phyloP scores from a whole-genome alignment of 2,329 filamentous ascomycete genomes.

The Scedosporium dehoogii region DNA sequence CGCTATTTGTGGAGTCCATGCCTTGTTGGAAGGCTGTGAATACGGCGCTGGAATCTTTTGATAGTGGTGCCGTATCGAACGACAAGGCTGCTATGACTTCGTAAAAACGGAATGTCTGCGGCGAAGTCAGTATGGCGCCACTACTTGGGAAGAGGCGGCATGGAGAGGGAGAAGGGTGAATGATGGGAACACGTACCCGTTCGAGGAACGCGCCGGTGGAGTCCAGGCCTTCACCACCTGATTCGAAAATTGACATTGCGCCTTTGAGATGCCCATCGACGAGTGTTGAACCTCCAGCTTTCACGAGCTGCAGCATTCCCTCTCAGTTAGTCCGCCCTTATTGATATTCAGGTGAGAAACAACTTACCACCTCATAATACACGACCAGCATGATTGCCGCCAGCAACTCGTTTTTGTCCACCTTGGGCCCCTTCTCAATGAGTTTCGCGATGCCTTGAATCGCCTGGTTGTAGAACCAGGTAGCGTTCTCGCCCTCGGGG shows the following conservation, averaged over 20 bases:
- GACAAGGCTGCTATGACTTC: slow-evolving; percentile 56
- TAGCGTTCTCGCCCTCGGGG: slow-evolving; percentile 41
- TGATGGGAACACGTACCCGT: slow-evolving; percentile 29
- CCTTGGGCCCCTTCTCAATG: slow-evolving; percentile 41
- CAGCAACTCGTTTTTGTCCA: slow-evolving; percentile 46
- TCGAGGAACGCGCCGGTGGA: slow-evolving; percentile 49
- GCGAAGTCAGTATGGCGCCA: slow-evolving; percentile 13
- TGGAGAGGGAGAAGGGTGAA: background rate
- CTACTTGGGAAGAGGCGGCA: no score
- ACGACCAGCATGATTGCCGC: slow-evolving; percentile 52
- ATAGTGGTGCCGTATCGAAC: slow-evolving; percentile 47
- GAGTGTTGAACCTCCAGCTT: slow-evolving; percentile 48
- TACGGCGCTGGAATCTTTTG: slow-evolving; percentile 35
- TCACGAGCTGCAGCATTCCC: slow-evolving; percentile 39
- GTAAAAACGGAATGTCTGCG: slow-evolving; percentile 53
- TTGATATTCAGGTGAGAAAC: no score
- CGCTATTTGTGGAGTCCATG: slow-evolving; percentile 19
- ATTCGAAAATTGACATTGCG: slow-evolving; percentile 47
- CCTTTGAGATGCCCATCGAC: slow-evolving; percentile 52
- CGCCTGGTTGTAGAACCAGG: slow-evolving; percentile 50
- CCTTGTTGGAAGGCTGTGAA: slow-evolving; percentile 28
- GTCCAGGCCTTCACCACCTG: slow-evolving; percentile 31
- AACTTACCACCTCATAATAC: slow-evolving; percentile 53
- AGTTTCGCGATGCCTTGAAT: slow-evolving; percentile 46
- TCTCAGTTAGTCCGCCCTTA: background rate